Evolutionary conservation across 257 asterid species (phyloP).

Genomic region (Cordia subcordata): DNA sequence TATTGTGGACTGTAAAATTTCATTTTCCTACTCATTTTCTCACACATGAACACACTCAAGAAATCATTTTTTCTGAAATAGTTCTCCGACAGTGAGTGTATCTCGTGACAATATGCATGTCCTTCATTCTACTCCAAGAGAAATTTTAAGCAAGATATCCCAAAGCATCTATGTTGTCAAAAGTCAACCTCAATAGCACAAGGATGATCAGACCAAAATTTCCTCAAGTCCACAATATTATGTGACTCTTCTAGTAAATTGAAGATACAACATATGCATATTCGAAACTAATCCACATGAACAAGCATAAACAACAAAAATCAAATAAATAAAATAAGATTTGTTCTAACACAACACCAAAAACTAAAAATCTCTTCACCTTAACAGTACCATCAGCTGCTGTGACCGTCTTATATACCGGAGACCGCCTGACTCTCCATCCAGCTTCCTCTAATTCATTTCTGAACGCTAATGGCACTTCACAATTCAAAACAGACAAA

Average conservation of each 20-base stretch:
- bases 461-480: slow-evolving; percentile 89
- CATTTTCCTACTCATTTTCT: neutral
- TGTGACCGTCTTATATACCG: slow-evolving; percentile 51
- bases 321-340: too few species aligned
- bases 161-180: neutral
- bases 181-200: neutral
- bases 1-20: neutral
- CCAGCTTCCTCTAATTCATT: slow-evolving; percentile 75
- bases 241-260: too few species aligned
- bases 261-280: too few species aligned
- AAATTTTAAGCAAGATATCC: too few species aligned
- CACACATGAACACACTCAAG: too few species aligned
- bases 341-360: neutral
- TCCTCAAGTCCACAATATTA: too few species aligned
- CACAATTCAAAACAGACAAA: slow-evolving; percentile 39
- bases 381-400: slow-evolving; percentile 92
- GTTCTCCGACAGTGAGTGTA: neutral
- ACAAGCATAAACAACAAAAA: too few species aligned
- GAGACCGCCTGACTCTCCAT: slow-evolving; percentile 83
- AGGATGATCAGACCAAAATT: neutral
- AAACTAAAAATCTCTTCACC: slow-evolving; percentile 32
- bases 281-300: too few species aligned
- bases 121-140: too few species aligned
- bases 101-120: neutral
- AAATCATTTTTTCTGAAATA: neutral